Evolutionary conservation across 768 basidiomycete species (phyloP).

Genomic region (Tricholoma sp.): DNA sequence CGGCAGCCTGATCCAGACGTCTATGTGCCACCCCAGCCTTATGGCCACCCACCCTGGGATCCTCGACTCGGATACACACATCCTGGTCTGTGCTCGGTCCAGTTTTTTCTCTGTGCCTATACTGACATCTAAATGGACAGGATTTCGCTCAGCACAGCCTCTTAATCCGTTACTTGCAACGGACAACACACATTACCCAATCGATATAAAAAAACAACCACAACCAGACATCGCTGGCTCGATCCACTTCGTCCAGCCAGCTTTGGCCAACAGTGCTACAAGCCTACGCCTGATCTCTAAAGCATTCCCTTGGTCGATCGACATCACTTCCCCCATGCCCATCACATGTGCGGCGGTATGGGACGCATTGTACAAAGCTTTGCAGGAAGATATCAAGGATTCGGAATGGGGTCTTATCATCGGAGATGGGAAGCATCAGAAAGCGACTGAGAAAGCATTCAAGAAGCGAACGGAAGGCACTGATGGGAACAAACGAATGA

Average conservation of each 20-base stretch:
- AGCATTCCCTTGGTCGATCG: constrained; percentile 62
- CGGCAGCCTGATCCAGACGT: not conserved
- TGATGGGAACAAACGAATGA: constrained; percentile 30
- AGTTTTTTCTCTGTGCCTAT: not conserved
- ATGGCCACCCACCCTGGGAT: not conserved
- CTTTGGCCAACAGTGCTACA: constrained; percentile 29
- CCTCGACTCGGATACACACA: not conserved
- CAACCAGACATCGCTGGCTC: constrained; percentile 35
- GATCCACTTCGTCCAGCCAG: constrained; percentile 38
- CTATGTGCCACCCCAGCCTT: not conserved
- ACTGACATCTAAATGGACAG: not conserved
- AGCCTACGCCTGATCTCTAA: constrained; percentile 54
- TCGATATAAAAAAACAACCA: constrained; percentile 42
- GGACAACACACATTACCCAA: constrained; percentile 44
- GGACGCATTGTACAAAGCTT: constrained; percentile 41
- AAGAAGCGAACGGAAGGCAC: constrained; percentile 41
- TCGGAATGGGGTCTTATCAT: constrained; percentile 64
- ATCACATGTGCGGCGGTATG: constrained; percentile 53
- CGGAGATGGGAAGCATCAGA: constrained; percentile 35
- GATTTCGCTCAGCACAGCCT: constrained; percentile 31
- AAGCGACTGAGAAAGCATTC: constrained; percentile 43
- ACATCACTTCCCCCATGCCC: constrained; percentile 37
- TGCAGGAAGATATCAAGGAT: constrained; percentile 53
- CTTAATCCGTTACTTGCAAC: constrained; percentile 50
- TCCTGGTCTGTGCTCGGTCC: not conserved